Evolutionary conservation across 805 yeast species (phyloP), one percentile per base, ranked within the genome.

Genomic region (Candida vartiovaarae): DNA sequence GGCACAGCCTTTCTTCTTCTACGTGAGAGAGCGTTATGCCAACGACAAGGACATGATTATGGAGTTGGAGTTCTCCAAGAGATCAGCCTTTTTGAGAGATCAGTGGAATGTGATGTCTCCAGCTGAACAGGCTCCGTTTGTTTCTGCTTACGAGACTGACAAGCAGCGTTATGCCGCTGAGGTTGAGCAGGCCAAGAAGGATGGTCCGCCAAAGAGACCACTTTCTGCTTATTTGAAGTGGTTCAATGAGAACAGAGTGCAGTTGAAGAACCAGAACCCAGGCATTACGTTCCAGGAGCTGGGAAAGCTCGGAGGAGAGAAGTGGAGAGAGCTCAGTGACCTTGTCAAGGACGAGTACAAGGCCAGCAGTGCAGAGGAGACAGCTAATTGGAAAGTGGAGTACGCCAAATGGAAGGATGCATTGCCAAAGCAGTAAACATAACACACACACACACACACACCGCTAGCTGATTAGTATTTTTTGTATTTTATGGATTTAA

Each of bases 241-340:
- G 53, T 42, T 38, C 27, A 28, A 32, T 2, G 41, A 39, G 5
- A 41, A 43, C 32, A 54, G 57, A 50, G 25, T 11, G 2, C 15
- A 37, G 6, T 26, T 54, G 20, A 6, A 32, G 5, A n/a, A 32
- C 4, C 32, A 42, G 6, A 51, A 55, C 42, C 58, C 63, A 40
- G 44, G 32, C 9, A 34, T 37, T 7, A 5, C 50, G 0, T 29
- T 44, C 33, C 15, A 64, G 11, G 74, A 68, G 41, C 32, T 68
- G 35, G 64, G 66, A 11, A 86, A 82, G 67, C 64, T 85, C 48
- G 82, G 89, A 56, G 96, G 96, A 60, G 89, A 85, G 62, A 80
- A 76, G 67, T 91, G 99, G 99, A 87, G 81, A 73, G 81, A 82
- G 43, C 71, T 91, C 59, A 67, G 72, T 46, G 84, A 77, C 44